phyloP scores from a whole-genome alignment of 345 rosid species.

The Pugionium cornutum region DNA sequence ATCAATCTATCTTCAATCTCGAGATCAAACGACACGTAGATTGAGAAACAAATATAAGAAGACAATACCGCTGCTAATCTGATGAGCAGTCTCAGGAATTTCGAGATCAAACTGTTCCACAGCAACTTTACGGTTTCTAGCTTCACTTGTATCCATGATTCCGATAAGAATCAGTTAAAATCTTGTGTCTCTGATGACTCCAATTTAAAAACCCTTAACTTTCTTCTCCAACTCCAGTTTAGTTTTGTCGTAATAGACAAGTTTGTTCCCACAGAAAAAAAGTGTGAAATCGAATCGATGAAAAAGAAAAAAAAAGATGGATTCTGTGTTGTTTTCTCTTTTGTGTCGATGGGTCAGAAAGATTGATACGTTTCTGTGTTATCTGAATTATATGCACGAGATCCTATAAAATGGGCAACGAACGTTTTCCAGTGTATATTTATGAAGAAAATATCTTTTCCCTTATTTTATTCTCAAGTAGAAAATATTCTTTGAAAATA shows the following conservation, averaged over 20 bases:
- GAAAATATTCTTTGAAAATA: slow-evolving; percentile 9
- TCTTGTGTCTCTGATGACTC: not conserved
- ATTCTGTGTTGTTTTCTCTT: slow-evolving; percentile 9
- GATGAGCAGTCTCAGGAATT: slow-evolving; percentile 82
- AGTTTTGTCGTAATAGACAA: not conserved
- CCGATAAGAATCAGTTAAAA: slow-evolving; percentile 20
- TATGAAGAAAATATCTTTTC: not conserved
- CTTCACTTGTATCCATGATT: slow-evolving; percentile 35
- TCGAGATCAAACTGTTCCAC: slow-evolving; percentile 43
- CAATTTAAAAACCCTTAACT: slow-evolving; percentile 21
- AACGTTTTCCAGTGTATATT: not conserved
- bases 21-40: not conserved
- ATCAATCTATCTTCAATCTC: not conserved
- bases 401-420: slow-evolving; percentile 22
- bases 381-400: slow-evolving; percentile 23
- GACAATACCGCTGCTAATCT: slow-evolving; percentile 68
- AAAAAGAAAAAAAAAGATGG: slow-evolving; percentile 22
- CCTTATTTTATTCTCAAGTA: not conserved
- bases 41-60: not conserved
- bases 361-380: slow-evolving; percentile 30
- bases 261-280: slow-evolving; percentile 14
- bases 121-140: slow-evolving; percentile 38
- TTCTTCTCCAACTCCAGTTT: slow-evolving; percentile 17
- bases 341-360: slow-evolving; percentile 14
- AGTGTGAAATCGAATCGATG: slow-evolving; percentile 30